These are phyloP conservation scores for Candida gigantensis DNA, from an alignment of 1,139 yeast genomes.

Conservation along the genomic window DNA sequence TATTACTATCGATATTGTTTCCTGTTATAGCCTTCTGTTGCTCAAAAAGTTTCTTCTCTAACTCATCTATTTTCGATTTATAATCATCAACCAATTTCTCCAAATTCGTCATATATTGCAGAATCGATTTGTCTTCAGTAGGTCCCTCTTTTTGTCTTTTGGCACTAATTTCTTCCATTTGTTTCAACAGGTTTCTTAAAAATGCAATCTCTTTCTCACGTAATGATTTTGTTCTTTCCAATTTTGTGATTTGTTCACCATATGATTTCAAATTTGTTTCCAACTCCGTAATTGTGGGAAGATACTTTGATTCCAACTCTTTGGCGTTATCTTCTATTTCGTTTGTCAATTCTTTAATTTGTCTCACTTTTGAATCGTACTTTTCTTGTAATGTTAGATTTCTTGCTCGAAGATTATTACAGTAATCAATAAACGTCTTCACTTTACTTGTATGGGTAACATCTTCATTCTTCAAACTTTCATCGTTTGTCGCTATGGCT, in stretches of 20 bases:
- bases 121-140: conserved; percentile 25
- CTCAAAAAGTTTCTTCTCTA: conserved; percentile 31
- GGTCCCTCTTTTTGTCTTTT: conserved; percentile 19
- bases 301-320: conserved; percentile 17
- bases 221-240: conserved; percentile 55
- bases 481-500: conserved; percentile 16
- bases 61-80: conserved; percentile 50
- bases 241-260: conserved; percentile 35
- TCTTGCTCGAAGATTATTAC: conserved; percentile 39
- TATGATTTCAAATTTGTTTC: conserved; percentile 17
- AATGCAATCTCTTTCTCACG: conserved; percentile 64
- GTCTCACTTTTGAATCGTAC: conserved; percentile 19
- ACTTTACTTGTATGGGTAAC: conserved; percentile 23
- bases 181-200: conserved; percentile 47
- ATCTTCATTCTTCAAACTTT: conserved; percentile 8
- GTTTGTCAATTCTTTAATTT: conserved; percentile 22
- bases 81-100: conserved; percentile 58
- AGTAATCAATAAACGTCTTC: conserved; percentile 31
- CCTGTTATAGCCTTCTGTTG: conserved; percentile 10
- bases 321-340: conserved; percentile 17
- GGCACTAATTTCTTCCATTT: conserved; percentile 30
- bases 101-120: conserved; percentile 44
- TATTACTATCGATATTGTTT: neutral
- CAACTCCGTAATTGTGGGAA: conserved; percentile 20
- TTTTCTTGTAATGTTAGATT: conserved; percentile 42